These are phyloP conservation scores for Fibroporia radiculosa DNA, from an alignment of 768 basidiomycete species.

Conservation along the genomic window DNA sequence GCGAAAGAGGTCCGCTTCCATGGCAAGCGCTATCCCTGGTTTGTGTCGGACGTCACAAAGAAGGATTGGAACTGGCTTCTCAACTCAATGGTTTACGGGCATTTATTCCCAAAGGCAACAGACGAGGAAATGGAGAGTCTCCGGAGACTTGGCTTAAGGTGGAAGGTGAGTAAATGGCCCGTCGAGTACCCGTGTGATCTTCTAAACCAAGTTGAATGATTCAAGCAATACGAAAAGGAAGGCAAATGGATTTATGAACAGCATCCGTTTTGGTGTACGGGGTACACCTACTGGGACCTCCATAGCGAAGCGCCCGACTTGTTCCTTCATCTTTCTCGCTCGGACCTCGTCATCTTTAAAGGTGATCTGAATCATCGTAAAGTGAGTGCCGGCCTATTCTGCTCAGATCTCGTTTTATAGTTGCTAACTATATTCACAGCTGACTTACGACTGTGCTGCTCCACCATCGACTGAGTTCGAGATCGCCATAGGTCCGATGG, in stretches of 20 bases:
- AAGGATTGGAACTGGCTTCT: constrained; percentile 93
- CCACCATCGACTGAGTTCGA: constrained; percentile 86
- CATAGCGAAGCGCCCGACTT: constrained; percentile 81
- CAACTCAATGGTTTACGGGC: constrained; percentile 84
- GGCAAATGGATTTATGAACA: constrained; percentile 94
- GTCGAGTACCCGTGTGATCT: neutral
- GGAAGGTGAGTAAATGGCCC: constrained; percentile 59
- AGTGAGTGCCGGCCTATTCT: constrained; percentile 6
- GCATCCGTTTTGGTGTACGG: constrained; percentile 94
- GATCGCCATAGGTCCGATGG: constrained; percentile 88
- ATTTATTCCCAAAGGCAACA: constrained; percentile 79
- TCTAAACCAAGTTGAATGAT: neutral
- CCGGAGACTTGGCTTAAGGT: constrained; percentile 69
- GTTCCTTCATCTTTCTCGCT: constrained; percentile 85
- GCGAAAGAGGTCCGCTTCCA: constrained; percentile 86
- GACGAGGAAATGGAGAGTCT: constrained; percentile 80
- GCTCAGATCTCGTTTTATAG: neutral
- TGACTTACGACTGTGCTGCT: constrained; percentile 82
- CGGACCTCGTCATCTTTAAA: constrained; percentile 91
- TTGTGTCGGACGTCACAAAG: constrained; percentile 87
- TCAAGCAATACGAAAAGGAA: constrained; percentile 82
- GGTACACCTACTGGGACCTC: constrained; percentile 89
- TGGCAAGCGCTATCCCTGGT: constrained; percentile 94
- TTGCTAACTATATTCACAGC: constrained; percentile 12
- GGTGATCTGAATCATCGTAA: constrained; percentile 93